Base-by-base conservation (phyloP, 306 rosid species). In the Senna siamea region DNA sequence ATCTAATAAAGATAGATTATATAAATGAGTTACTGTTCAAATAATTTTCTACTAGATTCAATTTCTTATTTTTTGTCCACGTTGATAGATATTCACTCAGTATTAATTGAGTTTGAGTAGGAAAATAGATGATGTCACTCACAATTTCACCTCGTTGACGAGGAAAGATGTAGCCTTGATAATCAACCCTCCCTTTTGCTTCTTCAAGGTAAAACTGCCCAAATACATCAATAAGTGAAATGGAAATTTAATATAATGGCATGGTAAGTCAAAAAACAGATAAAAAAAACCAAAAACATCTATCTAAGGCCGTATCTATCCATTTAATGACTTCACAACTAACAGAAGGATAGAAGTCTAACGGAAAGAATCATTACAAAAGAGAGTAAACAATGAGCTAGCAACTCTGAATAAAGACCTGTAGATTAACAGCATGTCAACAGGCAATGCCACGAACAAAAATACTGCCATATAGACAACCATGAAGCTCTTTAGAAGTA, bases 81-180 rank as follows among this genome's bases (percentile, higher is more conserved):
- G 32, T 35, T 2, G 12, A 37, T 50, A 51, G 26, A 34, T 30
- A 69, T 18, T 32, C 48, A 5, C 43, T 41, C 13, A 53, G 59
- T 12, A 41, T 51, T 23, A 14, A 14, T 68, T 19, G 14, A 47
- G 14, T 18, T 30, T 65, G 32, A 61, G 60, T 17, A 23, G 23
- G 72, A 75, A 60, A 22, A 74, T 30, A 34, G 63, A 80, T 60
- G 50, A 57, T 65, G 67, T 51, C 46, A 85, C 98, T 91, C 78
- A 93, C 98, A 69, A 38, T 59, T 76, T 91, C 69, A 55, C 97
- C 95, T 17, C 93, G 89, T 57, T 83, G 76, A 20, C 92, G 91
- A 44, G 98, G 98, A 12, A 88, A 89, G 62, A 94, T 88, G 66
- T 94, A 91, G 75, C 98, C 98, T 89, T 91, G 98, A 80, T 94